phyloP scores from a whole-genome alignment of 2,329 filamentous ascomycete species.

The Aspergillus flavus region DNA sequence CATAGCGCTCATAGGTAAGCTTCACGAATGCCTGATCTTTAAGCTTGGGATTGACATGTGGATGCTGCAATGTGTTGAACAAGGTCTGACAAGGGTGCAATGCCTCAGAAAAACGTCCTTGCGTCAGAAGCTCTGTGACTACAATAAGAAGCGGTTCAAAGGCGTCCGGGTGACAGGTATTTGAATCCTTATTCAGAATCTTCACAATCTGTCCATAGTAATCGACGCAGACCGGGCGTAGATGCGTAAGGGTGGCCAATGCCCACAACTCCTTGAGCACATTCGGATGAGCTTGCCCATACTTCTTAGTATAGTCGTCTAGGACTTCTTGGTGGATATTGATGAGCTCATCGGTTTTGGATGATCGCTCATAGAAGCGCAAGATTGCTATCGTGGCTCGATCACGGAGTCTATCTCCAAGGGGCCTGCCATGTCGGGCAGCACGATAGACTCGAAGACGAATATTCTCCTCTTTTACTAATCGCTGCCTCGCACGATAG shows the following conservation, averaged over 20 bases:
- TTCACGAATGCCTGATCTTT: slow-evolving; percentile 37
- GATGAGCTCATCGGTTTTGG: slow-evolving; percentile 41
- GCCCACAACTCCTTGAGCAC: slow-evolving; percentile 42
- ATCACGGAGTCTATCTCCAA: slow-evolving; percentile 35
- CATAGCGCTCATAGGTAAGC: slow-evolving; percentile 39
- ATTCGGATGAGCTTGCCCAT: slow-evolving; percentile 36
- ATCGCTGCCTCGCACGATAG: slow-evolving; percentile 44
- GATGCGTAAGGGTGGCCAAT: slow-evolving; percentile 39
- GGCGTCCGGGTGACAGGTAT: slow-evolving; percentile 39
- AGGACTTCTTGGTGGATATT: slow-evolving; percentile 43
- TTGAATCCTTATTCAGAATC: slow-evolving; percentile 41
- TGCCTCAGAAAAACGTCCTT: slow-evolving; percentile 42
- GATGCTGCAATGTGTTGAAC: slow-evolving; percentile 40
- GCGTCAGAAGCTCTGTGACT: slow-evolving; percentile 41
- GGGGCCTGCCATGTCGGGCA: slow-evolving; percentile 29
- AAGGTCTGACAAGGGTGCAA: slow-evolving; percentile 37
- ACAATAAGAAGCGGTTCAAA: slow-evolving; percentile 43
- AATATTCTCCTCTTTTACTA: slow-evolving; percentile 40
- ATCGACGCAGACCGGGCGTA: slow-evolving; percentile 40
- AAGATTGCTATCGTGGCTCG: slow-evolving; percentile 33
- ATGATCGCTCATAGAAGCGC: slow-evolving; percentile 31
- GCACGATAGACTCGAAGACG: slow-evolving; percentile 40
- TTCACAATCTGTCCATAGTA: slow-evolving; percentile 44
- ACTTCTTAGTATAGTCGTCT: slow-evolving; percentile 39
- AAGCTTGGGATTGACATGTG: slow-evolving; percentile 37